Conservation (phyloP, 1,284 basidiomycete genomes). For the Vanrija humicola region DNA sequence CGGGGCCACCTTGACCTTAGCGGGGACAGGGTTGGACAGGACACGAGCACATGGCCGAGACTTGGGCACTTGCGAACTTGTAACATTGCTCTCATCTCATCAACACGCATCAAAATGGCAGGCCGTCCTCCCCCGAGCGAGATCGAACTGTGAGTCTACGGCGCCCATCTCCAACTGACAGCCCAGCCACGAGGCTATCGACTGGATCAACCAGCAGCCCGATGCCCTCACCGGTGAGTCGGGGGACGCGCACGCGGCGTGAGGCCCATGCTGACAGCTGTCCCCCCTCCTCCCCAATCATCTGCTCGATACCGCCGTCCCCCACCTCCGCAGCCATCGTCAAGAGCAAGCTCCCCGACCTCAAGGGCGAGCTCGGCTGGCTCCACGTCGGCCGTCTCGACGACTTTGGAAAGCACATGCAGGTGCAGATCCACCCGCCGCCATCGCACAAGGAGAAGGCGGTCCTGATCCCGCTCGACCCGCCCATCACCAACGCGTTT, state of each 20-base stretch:
- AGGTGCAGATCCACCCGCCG: slow-evolving; percentile 26
- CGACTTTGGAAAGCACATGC: slow-evolving; percentile 11
- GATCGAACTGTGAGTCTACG: slow-evolving; percentile 5
- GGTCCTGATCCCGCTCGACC: slow-evolving; percentile 23
- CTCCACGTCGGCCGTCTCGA: slow-evolving; percentile 26
- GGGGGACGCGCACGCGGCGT: neutral
- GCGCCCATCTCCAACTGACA: neutral
- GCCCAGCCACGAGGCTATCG: slow-evolving; percentile 7
- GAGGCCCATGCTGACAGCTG: neutral
- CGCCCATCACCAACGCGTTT: slow-evolving; percentile 17
- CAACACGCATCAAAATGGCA: no score
- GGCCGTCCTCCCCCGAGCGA: neutral
- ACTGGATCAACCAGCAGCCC: slow-evolving; percentile 26
- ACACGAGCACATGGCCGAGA: no score
- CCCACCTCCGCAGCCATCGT: slow-evolving; percentile 23
- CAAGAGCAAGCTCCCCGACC: slow-evolving; percentile 20
- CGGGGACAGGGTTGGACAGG: no score
- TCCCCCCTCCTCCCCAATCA: neutral
- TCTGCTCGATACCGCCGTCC: neutral
- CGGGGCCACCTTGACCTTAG: no score
- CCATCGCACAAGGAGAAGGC: slow-evolving; percentile 12
- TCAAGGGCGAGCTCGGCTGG: slow-evolving; percentile 29
- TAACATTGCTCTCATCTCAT: no score
- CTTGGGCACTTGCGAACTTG: no score
- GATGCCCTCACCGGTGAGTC: slow-evolving; percentile 32